phyloP scores from a whole-genome alignment of 148 eudicot species.

The Arbutus unedo region DNA sequence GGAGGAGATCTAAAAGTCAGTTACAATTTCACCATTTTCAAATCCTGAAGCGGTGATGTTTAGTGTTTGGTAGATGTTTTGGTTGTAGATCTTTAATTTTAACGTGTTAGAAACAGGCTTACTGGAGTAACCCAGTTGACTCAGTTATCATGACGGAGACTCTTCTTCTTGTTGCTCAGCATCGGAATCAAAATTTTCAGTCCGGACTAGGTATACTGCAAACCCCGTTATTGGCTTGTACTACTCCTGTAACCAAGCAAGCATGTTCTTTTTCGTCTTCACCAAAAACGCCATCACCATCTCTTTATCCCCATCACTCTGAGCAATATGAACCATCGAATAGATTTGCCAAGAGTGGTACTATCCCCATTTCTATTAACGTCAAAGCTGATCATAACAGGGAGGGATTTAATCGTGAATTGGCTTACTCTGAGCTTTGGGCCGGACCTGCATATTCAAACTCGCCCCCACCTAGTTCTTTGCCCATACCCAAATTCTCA shows the following conservation, averaged over 20 bases:
- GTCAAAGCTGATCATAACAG: slow-evolving; percentile 27
- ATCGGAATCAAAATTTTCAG: slow-evolving; percentile 54
- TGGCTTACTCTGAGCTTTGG: slow-evolving; percentile 62
- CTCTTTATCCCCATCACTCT: slow-evolving; percentile 17
- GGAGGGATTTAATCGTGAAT: slow-evolving; percentile 25
- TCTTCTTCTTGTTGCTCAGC: slow-evolving; percentile 58
- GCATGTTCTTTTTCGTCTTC: slow-evolving; percentile 28
- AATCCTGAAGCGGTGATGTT: slow-evolving; percentile 1
- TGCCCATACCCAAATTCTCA: slow-evolving; percentile 85
- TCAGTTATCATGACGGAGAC: slow-evolving; percentile 51
- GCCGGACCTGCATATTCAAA: slow-evolving; percentile 91
- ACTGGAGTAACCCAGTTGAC: neutral
- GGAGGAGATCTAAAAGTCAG: slow-evolving; percentile 38
- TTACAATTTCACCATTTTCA: slow-evolving; percentile 11
- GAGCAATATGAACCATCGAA: slow-evolving; percentile 28
- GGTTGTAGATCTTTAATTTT: slow-evolving; percentile 12
- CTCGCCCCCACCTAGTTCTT: slow-evolving; percentile 88
- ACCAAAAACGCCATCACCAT: slow-evolving; percentile 38
- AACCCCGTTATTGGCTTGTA: slow-evolving; percentile 37
- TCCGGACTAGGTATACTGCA: slow-evolving; percentile 56
- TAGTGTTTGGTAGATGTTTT: slow-evolving; percentile 1
- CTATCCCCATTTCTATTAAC: slow-evolving; percentile 45
- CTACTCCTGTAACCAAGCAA: slow-evolving; percentile 32
- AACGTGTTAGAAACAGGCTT: slow-evolving; percentile 11
- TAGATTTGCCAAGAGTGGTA: slow-evolving; percentile 33